Base-by-base conservation (phyloP, 768 basidiomycete genomes). In the Clitopilus passeckerianus region DNA sequence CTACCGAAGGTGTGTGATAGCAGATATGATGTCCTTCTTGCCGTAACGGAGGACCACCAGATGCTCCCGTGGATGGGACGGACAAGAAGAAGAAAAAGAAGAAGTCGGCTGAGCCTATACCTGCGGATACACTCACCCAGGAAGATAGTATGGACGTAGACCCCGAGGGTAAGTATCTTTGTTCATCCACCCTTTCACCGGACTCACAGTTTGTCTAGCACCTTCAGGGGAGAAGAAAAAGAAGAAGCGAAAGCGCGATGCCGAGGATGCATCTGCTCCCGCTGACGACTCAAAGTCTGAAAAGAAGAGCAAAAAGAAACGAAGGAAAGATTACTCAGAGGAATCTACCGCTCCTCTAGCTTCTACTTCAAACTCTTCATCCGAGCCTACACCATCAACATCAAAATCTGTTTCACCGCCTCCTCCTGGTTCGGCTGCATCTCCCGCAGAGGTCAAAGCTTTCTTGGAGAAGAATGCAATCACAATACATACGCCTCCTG, bases 391-490 rank as follows among this genome's bases (percentile, higher is more conserved):
- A 43, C 61, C 66, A 9, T 52, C 37, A 57, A 59, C 58, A 22
- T 60, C 64, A 52, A 60, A 61, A 52, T 56, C 37, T 59, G 60
- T 63, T n/a, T 59, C 65, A n/a, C 56, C 63, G 12, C 35, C 65
- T 16, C 54, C 60, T 43, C 33, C 50, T 14, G 53, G 65, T 22
- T 60, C 69, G 4, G 56, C 68, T 23, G 61, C 63, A 41, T 69
- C 65, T 15, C 67, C 70, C 50, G 62, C 71, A 20, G 86, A 86
- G 41, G 77, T 82, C 20, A 75, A 80, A 15, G 80, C 79, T 1
- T 98, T 88, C 78, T 79, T 97, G 20, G 66, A 72, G 23, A 85
- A 84, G 62, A 85, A 98, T 72, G 77, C 80, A 9, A 85, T 97
- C 65, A 89, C 86, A 10, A 86, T 97, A 54, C 82, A 83, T 58